A percentile compares a stretch with the other conserved stretches of the same genome.
These are phyloP conservation scores for Coprinopsis strossmayeri DNA, from an alignment of 768 basidiomycete genomes.

Conservation along the genomic window DNA sequence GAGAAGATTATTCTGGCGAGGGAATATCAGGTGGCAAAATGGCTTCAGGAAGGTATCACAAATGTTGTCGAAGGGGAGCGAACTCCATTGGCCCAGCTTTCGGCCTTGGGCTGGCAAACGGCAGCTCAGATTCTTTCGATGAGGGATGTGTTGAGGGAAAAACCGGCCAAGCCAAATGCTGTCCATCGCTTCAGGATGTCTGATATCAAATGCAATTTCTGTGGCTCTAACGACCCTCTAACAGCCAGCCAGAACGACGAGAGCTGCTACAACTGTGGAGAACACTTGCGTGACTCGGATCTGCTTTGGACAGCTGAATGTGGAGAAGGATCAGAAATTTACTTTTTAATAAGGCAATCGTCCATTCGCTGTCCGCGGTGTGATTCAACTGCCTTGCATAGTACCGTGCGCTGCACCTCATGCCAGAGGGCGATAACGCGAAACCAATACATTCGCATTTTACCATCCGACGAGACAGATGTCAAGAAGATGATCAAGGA, in stretches of 20 bases:
- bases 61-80: neutral
- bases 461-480: neutral
- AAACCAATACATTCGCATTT: neutral
- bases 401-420: neutral
- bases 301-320: neutral
- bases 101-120: neutral
- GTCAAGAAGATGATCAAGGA: neutral
- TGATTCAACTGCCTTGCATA: neutral
- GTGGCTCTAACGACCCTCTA: neutral
- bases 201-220: neutral
- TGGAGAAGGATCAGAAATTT: neutral
- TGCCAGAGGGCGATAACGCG: neutral
- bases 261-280: neutral
- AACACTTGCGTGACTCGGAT: neutral
- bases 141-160: neutral
- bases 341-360: neutral
- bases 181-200: neutral
- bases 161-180: neutral
- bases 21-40: neutral
- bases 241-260: too few relatives aligned
- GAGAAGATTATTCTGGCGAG: neutral
- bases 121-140: neutral
- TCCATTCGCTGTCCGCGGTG: neutral
- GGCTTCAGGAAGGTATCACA: neutral
- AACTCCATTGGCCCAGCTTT: too few relatives aligned